Evolutionary conservation across 805 yeast species (phyloP).

Genomic region (Metschnikowia kofuensis): DNA sequence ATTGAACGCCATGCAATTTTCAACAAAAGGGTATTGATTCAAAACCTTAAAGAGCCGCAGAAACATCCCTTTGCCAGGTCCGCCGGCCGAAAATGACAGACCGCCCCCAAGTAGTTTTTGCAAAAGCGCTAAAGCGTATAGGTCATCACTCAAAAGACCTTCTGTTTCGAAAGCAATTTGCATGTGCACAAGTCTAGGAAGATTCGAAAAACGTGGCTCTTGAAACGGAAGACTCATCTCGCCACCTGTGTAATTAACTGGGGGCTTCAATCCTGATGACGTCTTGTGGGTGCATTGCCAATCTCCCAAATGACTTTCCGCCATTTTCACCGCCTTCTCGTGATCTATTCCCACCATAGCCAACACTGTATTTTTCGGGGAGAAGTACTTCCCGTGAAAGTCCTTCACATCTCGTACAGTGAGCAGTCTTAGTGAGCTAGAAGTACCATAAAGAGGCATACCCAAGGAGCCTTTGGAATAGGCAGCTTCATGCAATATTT

Average conservation of each 20-base stretch:
- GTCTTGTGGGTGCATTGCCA: slow-evolving; percentile 33
- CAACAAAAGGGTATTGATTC: slow-evolving; percentile 88
- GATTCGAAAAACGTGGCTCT: slow-evolving; percentile 39
- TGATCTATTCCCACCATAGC: slow-evolving; percentile 86
- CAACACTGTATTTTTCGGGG: slow-evolving; percentile 78
- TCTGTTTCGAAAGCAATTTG: slow-evolving; percentile 87
- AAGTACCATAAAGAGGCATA: slow-evolving; percentile 79
- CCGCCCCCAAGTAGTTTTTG: slow-evolving; percentile 96
- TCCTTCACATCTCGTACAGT: slow-evolving; percentile 49
- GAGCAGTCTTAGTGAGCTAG: slow-evolving; percentile 58
- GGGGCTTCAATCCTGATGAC: slow-evolving; percentile 43
- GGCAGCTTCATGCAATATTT: slow-evolving; percentile 83
- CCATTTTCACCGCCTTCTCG: slow-evolving; percentile 61
- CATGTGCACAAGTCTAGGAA: slow-evolving; percentile 80
- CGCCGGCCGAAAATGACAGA: slow-evolving; percentile 96
- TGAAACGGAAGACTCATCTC: slow-evolving; percentile 38
- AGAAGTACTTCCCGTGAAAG: slow-evolving; percentile 65
- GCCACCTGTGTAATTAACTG: slow-evolving; percentile 57
- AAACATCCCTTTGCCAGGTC: slow-evolving; percentile 99
- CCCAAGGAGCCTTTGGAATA: slow-evolving; percentile 74
- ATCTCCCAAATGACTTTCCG: slow-evolving; percentile 61
- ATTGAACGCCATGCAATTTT: slow-evolving; percentile 82
- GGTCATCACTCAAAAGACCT: slow-evolving; percentile 78
- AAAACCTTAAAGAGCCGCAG: slow-evolving; percentile 87
- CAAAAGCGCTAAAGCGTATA: slow-evolving; percentile 84